phyloP scores from a whole-genome alignment of 179 eudicot species.

The Silene vulgaris region DNA sequence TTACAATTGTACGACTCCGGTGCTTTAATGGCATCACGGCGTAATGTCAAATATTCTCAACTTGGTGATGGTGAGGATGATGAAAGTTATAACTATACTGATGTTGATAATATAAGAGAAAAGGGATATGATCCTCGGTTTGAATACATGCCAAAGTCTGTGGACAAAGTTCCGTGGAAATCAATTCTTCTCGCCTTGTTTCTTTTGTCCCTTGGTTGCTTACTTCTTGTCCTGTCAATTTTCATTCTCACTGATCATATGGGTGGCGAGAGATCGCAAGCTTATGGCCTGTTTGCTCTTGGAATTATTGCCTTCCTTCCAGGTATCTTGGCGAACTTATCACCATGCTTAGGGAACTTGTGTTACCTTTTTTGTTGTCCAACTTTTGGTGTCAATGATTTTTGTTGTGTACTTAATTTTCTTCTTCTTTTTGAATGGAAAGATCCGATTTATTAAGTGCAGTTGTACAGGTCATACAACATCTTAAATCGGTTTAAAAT shows the following conservation, averaged over 20 bases:
- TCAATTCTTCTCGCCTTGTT: constrained; percentile 76
- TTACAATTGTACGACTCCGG: neutral
- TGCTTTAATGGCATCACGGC: constrained; percentile 56
- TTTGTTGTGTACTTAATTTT: no score
- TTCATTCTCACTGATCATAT: constrained; percentile 86
- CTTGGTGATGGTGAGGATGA: constrained; percentile 51
- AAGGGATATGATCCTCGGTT: constrained; percentile 56
- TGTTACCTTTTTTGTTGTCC: no score
- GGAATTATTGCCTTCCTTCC: constrained; percentile 88
- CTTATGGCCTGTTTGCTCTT: constrained; percentile 72
- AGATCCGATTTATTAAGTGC: no score
- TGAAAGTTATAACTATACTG: constrained; percentile 26
- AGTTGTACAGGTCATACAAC: no score
- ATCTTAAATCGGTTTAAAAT: no score
- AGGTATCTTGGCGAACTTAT: constrained; percentile 35
- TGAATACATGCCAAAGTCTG: constrained; percentile 60
- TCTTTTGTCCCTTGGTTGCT: constrained; percentile 58
- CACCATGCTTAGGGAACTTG: no score
- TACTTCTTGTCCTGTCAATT: constrained; percentile 60
- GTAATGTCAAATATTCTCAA: constrained; percentile 56
- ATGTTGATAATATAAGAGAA: constrained; percentile 26
- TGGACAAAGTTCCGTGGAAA: constrained; percentile 81
- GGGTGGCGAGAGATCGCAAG: constrained; percentile 81
- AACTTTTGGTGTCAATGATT: no score
- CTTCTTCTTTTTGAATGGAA: no score